These are phyloP conservation scores for Luzula sylvatica DNA, from an alignment of 176 grass and related monocot species.

Conservation along the genomic window DNA sequence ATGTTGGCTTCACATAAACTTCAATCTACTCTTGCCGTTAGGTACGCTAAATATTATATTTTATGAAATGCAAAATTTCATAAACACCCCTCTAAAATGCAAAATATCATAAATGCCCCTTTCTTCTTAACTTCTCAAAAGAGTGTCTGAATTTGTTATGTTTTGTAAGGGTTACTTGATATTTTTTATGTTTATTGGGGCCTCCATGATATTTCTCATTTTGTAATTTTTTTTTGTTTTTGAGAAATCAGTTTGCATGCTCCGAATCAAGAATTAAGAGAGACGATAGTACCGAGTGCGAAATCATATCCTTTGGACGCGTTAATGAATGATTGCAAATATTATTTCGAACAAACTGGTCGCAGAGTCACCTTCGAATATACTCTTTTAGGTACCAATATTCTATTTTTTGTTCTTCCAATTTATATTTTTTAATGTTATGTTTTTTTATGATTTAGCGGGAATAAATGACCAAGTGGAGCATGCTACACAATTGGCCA, in stretches of 20 bases:
- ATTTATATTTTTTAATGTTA: background rate
- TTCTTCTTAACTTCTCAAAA: too few species aligned
- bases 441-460: slow-evolving; percentile 27
- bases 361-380: slow-evolving; percentile 84
- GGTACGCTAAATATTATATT: slow-evolving; percentile 23
- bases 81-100: too few species aligned
- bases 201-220: too few species aligned
- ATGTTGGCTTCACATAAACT: slow-evolving; percentile 81
- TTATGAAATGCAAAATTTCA: too few species aligned
- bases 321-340: slow-evolving; percentile 79
- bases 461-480: slow-evolving; percentile 73
- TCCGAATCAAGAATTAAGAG: slow-evolving; percentile 70
- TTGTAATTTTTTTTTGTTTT: background rate
- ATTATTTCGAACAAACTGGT: slow-evolving; percentile 68
- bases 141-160: background rate
- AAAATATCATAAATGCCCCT: too few species aligned
- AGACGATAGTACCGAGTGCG: slow-evolving; percentile 85
- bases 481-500: slow-evolving; percentile 62
- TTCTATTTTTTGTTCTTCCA: slow-evolving; percentile 6
- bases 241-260: slow-evolving; percentile 56
- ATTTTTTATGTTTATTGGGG: too few species aligned
- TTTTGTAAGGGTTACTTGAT: background rate
- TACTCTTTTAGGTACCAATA: slow-evolving; percentile 66
- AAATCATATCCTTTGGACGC: slow-evolving; percentile 80
- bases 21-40: slow-evolving; percentile 90